Conservation (phyloP, 441 rosid genomes). For the Heliophila coronopifolia region DNA sequence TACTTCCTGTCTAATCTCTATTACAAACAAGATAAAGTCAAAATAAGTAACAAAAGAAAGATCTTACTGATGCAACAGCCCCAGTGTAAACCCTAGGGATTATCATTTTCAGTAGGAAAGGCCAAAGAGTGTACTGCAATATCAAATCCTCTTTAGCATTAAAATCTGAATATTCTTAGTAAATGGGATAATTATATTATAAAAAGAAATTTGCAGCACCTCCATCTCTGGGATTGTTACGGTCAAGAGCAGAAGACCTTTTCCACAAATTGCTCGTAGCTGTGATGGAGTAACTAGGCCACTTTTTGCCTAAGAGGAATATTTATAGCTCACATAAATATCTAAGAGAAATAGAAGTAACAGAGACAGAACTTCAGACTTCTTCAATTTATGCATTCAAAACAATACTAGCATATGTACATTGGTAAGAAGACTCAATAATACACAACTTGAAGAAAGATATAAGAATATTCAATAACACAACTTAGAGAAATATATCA, state of each 20-base stretch:
- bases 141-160: constrained; percentile 14
- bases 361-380: constrained; percentile 11
- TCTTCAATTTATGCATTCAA: not conserved
- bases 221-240: constrained; percentile 95
- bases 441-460: constrained; percentile 4
- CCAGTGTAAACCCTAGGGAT: constrained; percentile 67
- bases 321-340: not conserved
- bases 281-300: constrained; percentile 50
- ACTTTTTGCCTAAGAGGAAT: constrained; percentile 48
- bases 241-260: constrained; percentile 90
- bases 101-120: constrained; percentile 84
- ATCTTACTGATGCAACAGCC: constrained; percentile 76
- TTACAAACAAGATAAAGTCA: not conserved
- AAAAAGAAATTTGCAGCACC: constrained; percentile 39
- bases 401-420: constrained; percentile 8
- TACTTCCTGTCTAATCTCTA: not conserved
- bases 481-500: constrained; percentile 1
- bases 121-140: constrained; percentile 94
- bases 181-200: not conserved
- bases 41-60: constrained; percentile 2
- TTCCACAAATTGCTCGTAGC: constrained; percentile 79
- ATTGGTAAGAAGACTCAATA: constrained; percentile 6
- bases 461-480: not conserved
- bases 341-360: not conserved
- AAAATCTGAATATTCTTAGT: not conserved